A percentile compares a stretch with the other conserved stretches of the same genome.
Conservation (phyloP, 2,329 filamentous ascomycete species). For the Pestalotiopsis fici region DNA sequence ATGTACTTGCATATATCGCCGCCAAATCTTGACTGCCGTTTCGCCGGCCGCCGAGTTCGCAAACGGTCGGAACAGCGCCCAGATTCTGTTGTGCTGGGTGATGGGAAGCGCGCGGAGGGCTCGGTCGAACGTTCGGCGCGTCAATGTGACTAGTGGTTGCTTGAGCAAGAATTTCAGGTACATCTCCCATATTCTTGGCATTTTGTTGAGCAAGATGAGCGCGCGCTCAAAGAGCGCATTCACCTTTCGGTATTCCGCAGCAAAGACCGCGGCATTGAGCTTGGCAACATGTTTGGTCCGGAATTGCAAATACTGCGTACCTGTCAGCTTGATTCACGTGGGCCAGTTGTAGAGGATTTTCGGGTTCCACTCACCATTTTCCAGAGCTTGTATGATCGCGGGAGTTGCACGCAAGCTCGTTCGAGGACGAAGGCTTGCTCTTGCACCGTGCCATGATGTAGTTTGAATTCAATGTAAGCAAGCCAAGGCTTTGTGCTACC, state of each 20-base stretch:
- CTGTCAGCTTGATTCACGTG: constrained; percentile 15
- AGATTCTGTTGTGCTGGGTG: constrained; percentile 94
- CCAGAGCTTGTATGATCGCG: constrained; percentile 97
- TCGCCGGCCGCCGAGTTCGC: constrained; percentile 87
- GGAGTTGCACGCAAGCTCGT: constrained; percentile 84
- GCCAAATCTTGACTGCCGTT: constrained; percentile 91
- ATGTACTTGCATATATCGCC: constrained; percentile 94
- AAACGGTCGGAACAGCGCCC: constrained; percentile 88
- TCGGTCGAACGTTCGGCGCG: constrained; percentile 86
- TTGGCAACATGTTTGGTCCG: constrained; percentile 78
- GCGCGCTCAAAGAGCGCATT: constrained; percentile 94
- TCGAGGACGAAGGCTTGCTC: constrained; percentile 90
- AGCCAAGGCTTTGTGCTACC: constrained; percentile 93
- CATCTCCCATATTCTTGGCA: constrained; percentile 98
- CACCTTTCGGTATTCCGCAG: constrained; percentile 85
- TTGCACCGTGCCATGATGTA: constrained; percentile 78
- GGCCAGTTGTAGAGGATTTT: constrained; percentile 12
- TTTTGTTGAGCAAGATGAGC: constrained; percentile 93
- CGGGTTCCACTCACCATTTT: constrained; percentile 67
- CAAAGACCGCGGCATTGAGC: constrained; percentile 80
- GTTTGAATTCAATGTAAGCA: constrained; percentile 88
- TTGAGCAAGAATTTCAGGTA: constrained; percentile 88
- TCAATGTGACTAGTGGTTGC: constrained; percentile 88
- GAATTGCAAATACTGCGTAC: constrained; percentile 75
- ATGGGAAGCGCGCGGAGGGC: constrained; percentile 88